These are phyloP conservation scores for Ambrosiella cleistominuta DNA, from an alignment of 2,329 filamentous ascomycete genomes.

Conservation along the genomic window DNA sequence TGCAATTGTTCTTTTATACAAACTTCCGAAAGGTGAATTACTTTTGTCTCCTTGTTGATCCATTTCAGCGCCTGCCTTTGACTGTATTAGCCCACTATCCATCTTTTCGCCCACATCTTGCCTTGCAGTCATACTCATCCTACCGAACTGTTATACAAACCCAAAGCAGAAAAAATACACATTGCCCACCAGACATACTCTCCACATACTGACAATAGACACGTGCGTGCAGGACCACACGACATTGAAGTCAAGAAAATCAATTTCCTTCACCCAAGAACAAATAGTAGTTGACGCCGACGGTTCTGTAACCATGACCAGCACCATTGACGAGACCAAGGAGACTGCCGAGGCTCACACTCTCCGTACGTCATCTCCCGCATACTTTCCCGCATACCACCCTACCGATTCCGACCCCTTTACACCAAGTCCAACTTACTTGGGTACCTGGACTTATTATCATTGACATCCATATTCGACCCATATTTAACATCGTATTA, in stretches of 20 bases:
- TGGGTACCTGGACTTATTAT: neutral
- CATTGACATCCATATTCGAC: neutral
- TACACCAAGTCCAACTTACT: neutral
- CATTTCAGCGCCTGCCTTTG: neutral
- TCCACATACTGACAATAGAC: neutral
- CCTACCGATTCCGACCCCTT: neutral
- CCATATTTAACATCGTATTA: neutral
- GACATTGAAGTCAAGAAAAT: conserved; percentile 58
- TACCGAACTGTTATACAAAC: neutral
- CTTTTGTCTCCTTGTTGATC: neutral
- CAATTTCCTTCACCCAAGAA: conserved; percentile 81
- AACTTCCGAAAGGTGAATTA: conserved; percentile 5
- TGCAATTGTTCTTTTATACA: conserved; percentile 1
- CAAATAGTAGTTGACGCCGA: conserved; percentile 76
- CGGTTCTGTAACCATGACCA: conserved; percentile 64
- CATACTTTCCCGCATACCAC: neutral
- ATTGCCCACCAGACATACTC: neutral
- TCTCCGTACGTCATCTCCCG: conserved; percentile 40
- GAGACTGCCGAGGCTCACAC: conserved; percentile 63
- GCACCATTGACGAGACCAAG: conserved; percentile 58
- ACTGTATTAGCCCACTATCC: neutral
- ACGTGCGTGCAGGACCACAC: conserved; percentile 4
- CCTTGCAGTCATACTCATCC: neutral
- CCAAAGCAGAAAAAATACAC: neutral
- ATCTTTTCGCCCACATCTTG: neutral